These are phyloP conservation scores for Microcyclospora tardicrescens DNA, from an alignment of 2,329 filamentous ascomycete genomes.

Conservation along the genomic window DNA sequence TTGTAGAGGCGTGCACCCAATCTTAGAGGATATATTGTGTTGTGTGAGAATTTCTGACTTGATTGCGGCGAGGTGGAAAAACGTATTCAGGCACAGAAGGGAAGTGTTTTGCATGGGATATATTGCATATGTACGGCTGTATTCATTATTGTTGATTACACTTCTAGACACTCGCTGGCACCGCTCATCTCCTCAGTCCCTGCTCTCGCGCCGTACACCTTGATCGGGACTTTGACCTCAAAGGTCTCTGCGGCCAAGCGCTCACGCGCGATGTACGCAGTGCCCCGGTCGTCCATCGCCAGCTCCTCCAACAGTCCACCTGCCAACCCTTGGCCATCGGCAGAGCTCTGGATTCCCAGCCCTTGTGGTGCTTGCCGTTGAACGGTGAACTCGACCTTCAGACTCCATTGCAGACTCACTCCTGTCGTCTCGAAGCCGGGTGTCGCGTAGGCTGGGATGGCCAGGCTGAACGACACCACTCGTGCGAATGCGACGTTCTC, in stretches of 20 bases:
- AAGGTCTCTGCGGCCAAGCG: slow-evolving; percentile 23
- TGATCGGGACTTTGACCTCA: slow-evolving; percentile 25
- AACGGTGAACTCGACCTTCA: slow-evolving; percentile 87
- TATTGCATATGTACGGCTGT: too few species aligned
- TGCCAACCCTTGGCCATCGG: slow-evolving; percentile 54
- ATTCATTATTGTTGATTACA: too few species aligned
- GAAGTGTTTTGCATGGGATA: too few species aligned
- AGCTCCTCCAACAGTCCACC: slow-evolving; percentile 26
- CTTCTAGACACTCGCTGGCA: too few species aligned
- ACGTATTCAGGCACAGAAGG: too few species aligned
- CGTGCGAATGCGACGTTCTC: slow-evolving; percentile 75
- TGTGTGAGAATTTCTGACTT: too few species aligned
- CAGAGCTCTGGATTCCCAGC: slow-evolving; percentile 30
- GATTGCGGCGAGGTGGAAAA: too few species aligned
- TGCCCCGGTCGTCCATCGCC: slow-evolving; percentile 23
- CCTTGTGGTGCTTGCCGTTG: slow-evolving; percentile 9
- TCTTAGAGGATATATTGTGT: too few species aligned
- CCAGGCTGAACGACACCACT: slow-evolving; percentile 65
- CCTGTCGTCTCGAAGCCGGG: slow-evolving; percentile 88
- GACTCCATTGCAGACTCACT: slow-evolving; percentile 74
- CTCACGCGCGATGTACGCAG: slow-evolving; percentile 22
- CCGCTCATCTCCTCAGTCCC: too few species aligned
- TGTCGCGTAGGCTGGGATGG: slow-evolving; percentile 70
- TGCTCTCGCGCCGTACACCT: slow-evolving; percentile 19
- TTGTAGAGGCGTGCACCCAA: too few species aligned